Evolutionary conservation across 176 grass and related monocot genomes (phyloP).

Genomic region (Bromus sterilis): DNA sequence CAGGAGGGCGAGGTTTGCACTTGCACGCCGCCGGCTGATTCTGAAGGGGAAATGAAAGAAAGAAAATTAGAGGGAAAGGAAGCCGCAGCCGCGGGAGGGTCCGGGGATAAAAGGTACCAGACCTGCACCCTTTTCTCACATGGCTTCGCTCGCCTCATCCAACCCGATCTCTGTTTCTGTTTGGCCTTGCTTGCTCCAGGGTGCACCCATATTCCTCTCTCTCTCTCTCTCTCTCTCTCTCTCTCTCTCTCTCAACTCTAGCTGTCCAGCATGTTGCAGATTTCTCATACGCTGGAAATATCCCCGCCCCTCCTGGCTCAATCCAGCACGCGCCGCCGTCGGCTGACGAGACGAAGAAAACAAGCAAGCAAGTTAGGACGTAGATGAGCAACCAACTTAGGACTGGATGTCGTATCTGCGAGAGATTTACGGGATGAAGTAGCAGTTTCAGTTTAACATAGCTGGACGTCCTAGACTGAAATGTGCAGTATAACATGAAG

Average conservation of each 20-base stretch:
- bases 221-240: background rate
- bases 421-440: background rate
- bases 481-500: background rate
- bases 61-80: too few relatives aligned
- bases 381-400: background rate
- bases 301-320: background rate
- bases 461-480: background rate
- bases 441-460: background rate
- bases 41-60: too few relatives aligned
- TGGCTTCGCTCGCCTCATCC: conserved; percentile 20
- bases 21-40: too few relatives aligned
- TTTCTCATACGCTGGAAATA: background rate
- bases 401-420: background rate
- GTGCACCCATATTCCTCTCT: conserved; percentile 46
- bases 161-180: background rate
- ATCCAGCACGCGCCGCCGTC: background rate
- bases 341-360: background rate
- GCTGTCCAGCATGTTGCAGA: background rate
- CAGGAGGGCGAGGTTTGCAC: too few relatives aligned
- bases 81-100: too few relatives aligned
- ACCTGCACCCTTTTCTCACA: conserved; percentile 23
- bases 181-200: conserved; percentile 39
- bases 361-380: background rate
- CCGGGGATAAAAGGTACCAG: conserved; percentile 33
- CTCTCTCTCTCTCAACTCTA: background rate